Percentiles rank a stretch among this genome's conserved stretches.
These are phyloP conservation scores for Solanum dulcamara DNA, from an alignment of 257 asterid species.

Conservation along the genomic window DNA sequence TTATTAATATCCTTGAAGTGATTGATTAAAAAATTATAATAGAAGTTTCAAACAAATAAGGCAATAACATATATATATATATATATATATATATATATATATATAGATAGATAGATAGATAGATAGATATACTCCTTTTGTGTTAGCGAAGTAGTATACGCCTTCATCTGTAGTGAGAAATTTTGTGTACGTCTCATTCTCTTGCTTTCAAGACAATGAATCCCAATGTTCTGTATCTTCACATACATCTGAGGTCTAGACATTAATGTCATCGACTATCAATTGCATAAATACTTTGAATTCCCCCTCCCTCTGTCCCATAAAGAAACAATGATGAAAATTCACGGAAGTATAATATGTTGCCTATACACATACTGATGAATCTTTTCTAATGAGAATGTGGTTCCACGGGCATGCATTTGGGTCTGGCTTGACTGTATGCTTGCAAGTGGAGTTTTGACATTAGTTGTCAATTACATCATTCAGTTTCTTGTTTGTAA, in stretches of 20 bases:
- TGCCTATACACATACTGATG: neutral
- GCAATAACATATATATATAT: neutral
- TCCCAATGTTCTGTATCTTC: neutral
- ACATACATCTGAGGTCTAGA: neutral
- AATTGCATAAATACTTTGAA: neutral
- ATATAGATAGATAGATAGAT: too few relatives aligned
- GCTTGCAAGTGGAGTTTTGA: neutral
- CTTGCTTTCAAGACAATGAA: neutral
- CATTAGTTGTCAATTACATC: neutral
- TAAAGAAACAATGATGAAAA: neutral
- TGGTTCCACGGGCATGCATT: neutral
- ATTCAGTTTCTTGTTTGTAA: constrained; percentile 2
- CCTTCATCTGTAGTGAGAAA: neutral
- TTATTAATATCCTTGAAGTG: neutral
- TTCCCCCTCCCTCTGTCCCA: neutral
- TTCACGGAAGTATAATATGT: neutral
- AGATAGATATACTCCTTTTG: neutral
- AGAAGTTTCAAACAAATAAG: neutral
- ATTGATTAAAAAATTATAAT: neutral
- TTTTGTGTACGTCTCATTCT: neutral
- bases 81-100: neutral
- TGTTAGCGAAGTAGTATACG: neutral
- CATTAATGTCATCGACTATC: neutral
- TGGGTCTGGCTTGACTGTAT: neutral
- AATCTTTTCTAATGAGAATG: neutral